Conservation (phyloP, 345 rosid genomes). For the Carallia brachiata region DNA sequence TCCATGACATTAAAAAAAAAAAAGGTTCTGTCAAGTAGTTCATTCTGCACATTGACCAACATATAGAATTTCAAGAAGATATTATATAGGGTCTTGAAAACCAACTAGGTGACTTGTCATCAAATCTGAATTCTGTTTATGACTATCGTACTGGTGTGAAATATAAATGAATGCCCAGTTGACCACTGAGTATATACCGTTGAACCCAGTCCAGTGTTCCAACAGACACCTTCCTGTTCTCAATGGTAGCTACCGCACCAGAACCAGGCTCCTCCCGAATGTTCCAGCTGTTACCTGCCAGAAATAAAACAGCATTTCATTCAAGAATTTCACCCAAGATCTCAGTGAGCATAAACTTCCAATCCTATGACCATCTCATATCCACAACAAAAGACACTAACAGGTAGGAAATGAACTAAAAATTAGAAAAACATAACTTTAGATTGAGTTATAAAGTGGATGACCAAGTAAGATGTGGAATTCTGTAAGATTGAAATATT, state of each 20-base stretch:
- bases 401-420: neutral
- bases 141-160: neutral
- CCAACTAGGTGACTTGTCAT: neutral
- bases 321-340: neutral
- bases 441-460: neutral
- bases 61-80: neutral
- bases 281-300: conserved; percentile 76
- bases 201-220: conserved; percentile 89
- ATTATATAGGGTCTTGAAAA: neutral
- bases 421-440: neutral
- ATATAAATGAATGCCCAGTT: neutral
- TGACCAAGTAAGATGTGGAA: neutral
- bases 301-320: conserved; percentile 8
- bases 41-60: no score
- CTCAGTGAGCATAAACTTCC: neutral
- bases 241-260: conserved; percentile 73
- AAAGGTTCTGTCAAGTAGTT: no score
- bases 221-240: conserved; percentile 67
- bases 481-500: neutral
- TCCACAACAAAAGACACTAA: neutral
- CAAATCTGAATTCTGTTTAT: conserved; percentile 8
- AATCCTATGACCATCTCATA: neutral
- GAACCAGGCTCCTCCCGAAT: conserved; percentile 93
- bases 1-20: no score
- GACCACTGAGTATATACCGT: conserved; percentile 46